Evolutionary conservation across 805 yeast species (phyloP), one percentile per base, ranked within the genome.

Genomic region (Metschnikowia hibisci): DNA sequence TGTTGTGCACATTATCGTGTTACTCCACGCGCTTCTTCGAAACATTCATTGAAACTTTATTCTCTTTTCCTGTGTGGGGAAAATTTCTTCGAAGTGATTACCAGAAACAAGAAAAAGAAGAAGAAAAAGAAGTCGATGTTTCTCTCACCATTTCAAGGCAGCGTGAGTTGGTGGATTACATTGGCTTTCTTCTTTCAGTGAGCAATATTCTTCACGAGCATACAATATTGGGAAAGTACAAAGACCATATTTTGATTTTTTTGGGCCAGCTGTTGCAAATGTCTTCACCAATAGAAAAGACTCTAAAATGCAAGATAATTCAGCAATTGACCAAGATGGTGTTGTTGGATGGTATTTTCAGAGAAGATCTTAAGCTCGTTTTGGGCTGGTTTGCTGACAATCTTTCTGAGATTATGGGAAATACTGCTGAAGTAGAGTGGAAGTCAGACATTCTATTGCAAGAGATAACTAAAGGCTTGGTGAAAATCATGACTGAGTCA

Each of bases 191-290:
- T 47, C 67, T 85, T 14, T 54, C 56, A n/a, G 60, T 69, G 2
- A 62, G 64, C 45, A 74, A 74, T 20, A 16, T 57, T 48, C 39
- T 53, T 42, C 39, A 50, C 38, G 25, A 53, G 31, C 48, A 49
- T 16, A 75, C 73, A 47, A 62, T 70, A 7, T 59, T 86, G 40
- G 51, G 61, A 12, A 51, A 58, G 6, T 76, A 66, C 58, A 81
- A 84, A 48, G 96, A 89, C 54, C 80, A 80, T 31, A 66, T 90
- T 12, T 63, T 89, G 25, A 77, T 81, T 42, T 66, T 83, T 33
- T 60, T 87, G 51, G 80, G 89, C n/a, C 82, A 78, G 55, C 73
- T 87, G 4, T 68, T 90, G 38, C 77, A 83, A 57, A 74, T 84
- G 0, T 74, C 86, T 0, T 80, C 95, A 0, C 74, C 72, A 27